Base-by-base conservation (phyloP, 202 grass and related monocot genomes). In the Musa balbisiana region DNA sequence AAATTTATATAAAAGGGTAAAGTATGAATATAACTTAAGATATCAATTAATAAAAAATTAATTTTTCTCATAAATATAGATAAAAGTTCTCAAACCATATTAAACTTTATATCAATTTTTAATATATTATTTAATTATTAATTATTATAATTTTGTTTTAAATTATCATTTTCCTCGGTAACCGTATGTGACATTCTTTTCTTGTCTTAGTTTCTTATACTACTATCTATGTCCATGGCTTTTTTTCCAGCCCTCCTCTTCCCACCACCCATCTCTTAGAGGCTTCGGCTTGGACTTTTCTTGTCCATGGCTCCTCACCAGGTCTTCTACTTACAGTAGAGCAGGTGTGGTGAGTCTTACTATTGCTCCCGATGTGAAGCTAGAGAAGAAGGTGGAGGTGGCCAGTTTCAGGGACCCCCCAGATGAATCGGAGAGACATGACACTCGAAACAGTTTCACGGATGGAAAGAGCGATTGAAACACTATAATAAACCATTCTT, bases 361-460 rank as follows among this genome's bases (percentile, higher is more conserved):
- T 75, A 71, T 65, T 70, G 83, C 13, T 84, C 80, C 62, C 72
- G 83, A 52, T 10, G 15, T 16, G 9, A 22, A 72, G 19, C 8
- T 15, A 16, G 17, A 51, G 50, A 13, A 52, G 43, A 52, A 11
- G 3, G 19, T 52, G 11, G 69, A 24, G 17, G 69, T 23, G 67
- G 70, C 86, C 83, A 80, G 73, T 83, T 80, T 80, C 16, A 73
- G 24, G 13, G 78, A 73, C 15, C 33, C 15, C 33, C 69, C 17
- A 72, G 56, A 19, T 80, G 78, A 67, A 13, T 73, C 43, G 69
- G 69, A 64, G 78, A 67, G 56, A 80, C 78, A 6, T 80, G 78
- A 69, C 55, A 80, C 24, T n/a, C 73, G 55, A 80, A 62, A 49
- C 69, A 72, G 55, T 73, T 80, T 52, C 17, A 80, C 64, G 56